Evolutionary conservation across 805 yeast species (phyloP).

Genomic region (Yamadazyma sp.): DNA sequence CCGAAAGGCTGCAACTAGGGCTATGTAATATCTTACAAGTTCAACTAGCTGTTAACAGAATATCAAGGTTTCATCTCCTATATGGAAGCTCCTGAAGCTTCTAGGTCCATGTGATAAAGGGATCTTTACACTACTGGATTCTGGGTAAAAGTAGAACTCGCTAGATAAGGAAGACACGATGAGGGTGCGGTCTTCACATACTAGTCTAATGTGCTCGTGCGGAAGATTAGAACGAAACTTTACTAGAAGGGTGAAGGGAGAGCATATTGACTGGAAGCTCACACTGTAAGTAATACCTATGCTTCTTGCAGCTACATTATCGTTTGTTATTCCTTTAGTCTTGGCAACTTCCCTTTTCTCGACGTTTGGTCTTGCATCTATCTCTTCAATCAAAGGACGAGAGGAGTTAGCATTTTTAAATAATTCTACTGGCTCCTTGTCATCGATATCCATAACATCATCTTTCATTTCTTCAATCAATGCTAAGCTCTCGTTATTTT

Average conservation of each 20-base stretch:
- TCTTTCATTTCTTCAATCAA: constrained; percentile 43
- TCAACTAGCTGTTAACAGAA: constrained; percentile 10
- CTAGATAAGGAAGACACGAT: constrained; percentile 4
- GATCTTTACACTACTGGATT: constrained; percentile 3
- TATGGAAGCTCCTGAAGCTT: constrained; percentile 9
- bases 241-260: constrained; percentile 4
- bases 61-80: constrained; percentile 2
- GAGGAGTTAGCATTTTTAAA: not conserved
- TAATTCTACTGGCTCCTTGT: constrained; percentile 8
- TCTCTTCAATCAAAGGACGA: constrained; percentile 57
- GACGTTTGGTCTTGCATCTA: no score
- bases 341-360: not conserved
- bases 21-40: no score
- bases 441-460: constrained; percentile 19
- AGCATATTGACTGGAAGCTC: constrained; percentile 17
- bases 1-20: no score
- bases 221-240: constrained; percentile 14
- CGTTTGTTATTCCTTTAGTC: no score
- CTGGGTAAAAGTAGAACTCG: constrained; percentile 2
- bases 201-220: constrained; percentile 4
- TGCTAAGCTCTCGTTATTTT: constrained; percentile 43
- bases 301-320: not conserved
- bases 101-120: constrained; percentile 1
- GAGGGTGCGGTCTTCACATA: constrained; percentile 4
- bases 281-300: constrained; percentile 3